A percentile compares a stretch with the other conserved stretches of the same genome.
phyloP scores from a whole-genome alignment of 768 basidiomycete species.

The Termitomyces sp. region DNA sequence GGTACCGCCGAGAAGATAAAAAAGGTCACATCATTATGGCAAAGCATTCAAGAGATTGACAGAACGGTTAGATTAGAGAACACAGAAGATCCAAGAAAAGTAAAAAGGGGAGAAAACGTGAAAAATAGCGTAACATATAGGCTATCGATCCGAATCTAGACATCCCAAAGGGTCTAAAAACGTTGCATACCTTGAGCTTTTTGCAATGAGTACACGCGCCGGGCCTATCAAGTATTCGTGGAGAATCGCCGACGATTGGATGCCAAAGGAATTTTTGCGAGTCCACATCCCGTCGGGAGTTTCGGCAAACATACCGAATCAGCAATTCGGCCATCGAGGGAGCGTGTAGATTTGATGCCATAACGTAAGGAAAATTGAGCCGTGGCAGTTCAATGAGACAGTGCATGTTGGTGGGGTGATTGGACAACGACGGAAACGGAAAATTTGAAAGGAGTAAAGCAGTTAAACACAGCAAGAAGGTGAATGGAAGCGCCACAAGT shows the following conservation, averaged over 20 bases:
- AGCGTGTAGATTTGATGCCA: background rate
- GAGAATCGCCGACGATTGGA: slow-evolving; percentile 5
- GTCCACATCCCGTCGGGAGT: background rate
- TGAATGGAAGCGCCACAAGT: background rate
- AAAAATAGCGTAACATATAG: slow-evolving; percentile 9
- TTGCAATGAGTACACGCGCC: slow-evolving; percentile 88
- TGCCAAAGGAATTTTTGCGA: background rate
- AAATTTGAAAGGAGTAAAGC: background rate
- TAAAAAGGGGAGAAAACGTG: slow-evolving; percentile 7
- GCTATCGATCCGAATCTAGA: slow-evolving; percentile 12
- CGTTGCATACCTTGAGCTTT: slow-evolving; percentile 69
- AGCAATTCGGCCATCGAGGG: background rate
- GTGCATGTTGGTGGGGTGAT: slow-evolving; percentile 10
- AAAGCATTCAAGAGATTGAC: slow-evolving; percentile 13
- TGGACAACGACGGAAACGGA: background rate
- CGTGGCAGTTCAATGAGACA: slow-evolving; percentile 11
- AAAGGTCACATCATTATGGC: slow-evolving; percentile 8
- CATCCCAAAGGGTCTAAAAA: slow-evolving; percentile 12
- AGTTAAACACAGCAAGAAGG: background rate
- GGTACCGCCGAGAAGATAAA: slow-evolving; percentile 10
- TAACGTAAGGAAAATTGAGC: slow-evolving; percentile 5
- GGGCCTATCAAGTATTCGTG: slow-evolving; percentile 41
- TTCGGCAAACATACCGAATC: background rate
- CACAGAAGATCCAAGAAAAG: slow-evolving; percentile 7
- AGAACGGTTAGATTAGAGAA: slow-evolving; percentile 10